phyloP scores from a whole-genome alignment of 768 basidiomycete species.

The Mycena maculata region DNA sequence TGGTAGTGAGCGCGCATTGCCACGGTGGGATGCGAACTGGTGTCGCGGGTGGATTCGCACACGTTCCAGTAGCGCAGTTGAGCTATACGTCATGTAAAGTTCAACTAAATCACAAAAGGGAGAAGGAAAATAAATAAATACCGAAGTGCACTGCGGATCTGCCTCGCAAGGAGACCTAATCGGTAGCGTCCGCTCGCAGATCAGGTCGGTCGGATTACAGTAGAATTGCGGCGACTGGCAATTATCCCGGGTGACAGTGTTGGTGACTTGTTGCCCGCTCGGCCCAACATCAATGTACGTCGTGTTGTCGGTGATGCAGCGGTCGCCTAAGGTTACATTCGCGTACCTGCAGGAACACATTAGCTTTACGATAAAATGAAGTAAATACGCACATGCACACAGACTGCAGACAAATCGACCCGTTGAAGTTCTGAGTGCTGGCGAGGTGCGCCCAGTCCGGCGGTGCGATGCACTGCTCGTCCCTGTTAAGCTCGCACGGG shows the following conservation, averaged over 20 bases:
- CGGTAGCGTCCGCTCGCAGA: constrained; percentile 59
- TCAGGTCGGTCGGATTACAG: constrained; percentile 58
- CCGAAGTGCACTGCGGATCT: constrained; percentile 66
- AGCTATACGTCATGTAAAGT: constrained; percentile 32
- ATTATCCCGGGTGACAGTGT: constrained; percentile 68
- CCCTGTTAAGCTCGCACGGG: constrained; percentile 70
- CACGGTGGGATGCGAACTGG: constrained; percentile 53
- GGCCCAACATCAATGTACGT: constrained; percentile 61
- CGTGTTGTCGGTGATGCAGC: constrained; percentile 65
- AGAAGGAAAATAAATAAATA: constrained; percentile 29
- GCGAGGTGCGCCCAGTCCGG: constrained; percentile 54
- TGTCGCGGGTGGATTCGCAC: constrained; percentile 50
- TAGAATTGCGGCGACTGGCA: constrained; percentile 65
- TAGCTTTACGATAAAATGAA: background rate
- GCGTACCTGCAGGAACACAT: constrained; percentile 55
- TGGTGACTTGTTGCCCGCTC: constrained; percentile 54
- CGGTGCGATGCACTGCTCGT: constrained; percentile 64
- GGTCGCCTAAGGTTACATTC: constrained; percentile 62
- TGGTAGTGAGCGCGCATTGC: constrained; percentile 55
- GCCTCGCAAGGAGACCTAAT: constrained; percentile 57
- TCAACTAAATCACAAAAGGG: background rate
- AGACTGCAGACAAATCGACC: constrained; percentile 68
- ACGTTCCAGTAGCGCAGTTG: constrained; percentile 46
- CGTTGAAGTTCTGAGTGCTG: constrained; percentile 58
- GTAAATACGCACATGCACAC: constrained; percentile 63